These are phyloP conservation scores for Solioccasus polychromus DNA, from an alignment of 768 basidiomycete genomes.

Conservation along the genomic window DNA sequence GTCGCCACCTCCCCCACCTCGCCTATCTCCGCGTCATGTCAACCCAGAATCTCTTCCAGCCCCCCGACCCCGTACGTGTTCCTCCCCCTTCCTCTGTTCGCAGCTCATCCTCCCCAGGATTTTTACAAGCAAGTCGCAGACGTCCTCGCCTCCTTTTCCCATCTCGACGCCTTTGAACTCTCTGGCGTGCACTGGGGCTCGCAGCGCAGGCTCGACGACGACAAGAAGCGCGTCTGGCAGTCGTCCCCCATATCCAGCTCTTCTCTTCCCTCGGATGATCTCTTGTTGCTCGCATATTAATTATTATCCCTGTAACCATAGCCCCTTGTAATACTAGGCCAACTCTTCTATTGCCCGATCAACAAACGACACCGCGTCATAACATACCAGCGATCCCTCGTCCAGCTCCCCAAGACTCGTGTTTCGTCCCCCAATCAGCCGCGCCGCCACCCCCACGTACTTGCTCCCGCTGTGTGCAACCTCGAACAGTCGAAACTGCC, in stretches of 20 bases:
- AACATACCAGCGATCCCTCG: constrained; percentile 42
- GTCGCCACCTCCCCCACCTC: constrained; percentile 55
- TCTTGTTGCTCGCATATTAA: constrained; percentile 33
- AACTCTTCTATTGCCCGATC: constrained; percentile 44
- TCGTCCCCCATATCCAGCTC: constrained; percentile 42
- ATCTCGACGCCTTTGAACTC: constrained; percentile 67
- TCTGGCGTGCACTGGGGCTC: constrained; percentile 75
- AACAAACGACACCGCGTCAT: constrained; percentile 49
- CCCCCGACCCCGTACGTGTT: constrained; percentile 45
- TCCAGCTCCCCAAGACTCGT: constrained; percentile 31
- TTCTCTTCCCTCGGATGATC: constrained; percentile 29
- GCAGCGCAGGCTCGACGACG: constrained; percentile 41
- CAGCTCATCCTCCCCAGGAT: constrained; percentile 35
- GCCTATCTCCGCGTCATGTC: constrained; percentile 65
- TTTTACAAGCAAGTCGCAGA: constrained; percentile 62
- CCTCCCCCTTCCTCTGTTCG: background rate
- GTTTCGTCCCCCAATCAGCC: constrained; percentile 46
- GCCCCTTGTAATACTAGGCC: no score
- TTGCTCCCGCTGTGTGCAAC: constrained; percentile 45
- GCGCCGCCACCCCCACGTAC: constrained; percentile 69
- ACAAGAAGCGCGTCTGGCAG: constrained; percentile 51
- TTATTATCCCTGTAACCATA: no score
- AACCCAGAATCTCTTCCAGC: constrained; percentile 47
- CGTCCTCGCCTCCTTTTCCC: constrained; percentile 55
- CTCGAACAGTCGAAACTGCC: constrained; percentile 66